These are phyloP conservation scores for Parafenestella ontariensis DNA, from an alignment of 2,329 filamentous ascomycete genomes.

Conservation along the genomic window DNA sequence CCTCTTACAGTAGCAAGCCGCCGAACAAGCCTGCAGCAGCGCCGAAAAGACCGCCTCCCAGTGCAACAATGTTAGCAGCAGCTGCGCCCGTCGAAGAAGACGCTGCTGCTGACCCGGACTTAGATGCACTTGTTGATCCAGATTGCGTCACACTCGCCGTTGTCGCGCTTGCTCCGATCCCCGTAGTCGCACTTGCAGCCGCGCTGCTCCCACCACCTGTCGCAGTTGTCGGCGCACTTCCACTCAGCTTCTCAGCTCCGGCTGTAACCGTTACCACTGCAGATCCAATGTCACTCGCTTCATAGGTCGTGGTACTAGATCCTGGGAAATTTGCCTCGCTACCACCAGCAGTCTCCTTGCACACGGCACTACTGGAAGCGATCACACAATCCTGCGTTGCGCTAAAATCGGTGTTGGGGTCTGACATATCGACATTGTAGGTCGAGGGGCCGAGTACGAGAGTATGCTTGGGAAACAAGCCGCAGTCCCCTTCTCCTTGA, in stretches of 20 bases:
- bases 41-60: conserved; percentile 13
- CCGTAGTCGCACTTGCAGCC: neutral
- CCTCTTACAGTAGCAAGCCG: conserved; percentile 10
- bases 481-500: conserved; percentile 12
- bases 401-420: conserved; percentile 26
- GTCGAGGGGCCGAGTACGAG: conserved; percentile 27
- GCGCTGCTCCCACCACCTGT: neutral
- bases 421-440: conserved; percentile 25
- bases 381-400: conserved; percentile 27
- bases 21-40: conserved; percentile 19
- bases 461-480: conserved; percentile 27
- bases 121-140: conserved; percentile 3
- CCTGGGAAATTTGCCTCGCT: conserved; percentile 34
- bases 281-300: conserved; percentile 4
- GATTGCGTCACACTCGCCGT: conserved; percentile 4
- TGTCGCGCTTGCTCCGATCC: conserved; percentile 7
- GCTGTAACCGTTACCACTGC: conserved; percentile 19
- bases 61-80: conserved; percentile 8
- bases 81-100: conserved; percentile 12
- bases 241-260: conserved; percentile 20
- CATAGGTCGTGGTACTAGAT: conserved; percentile 24
- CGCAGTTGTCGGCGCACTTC: conserved; percentile 6
- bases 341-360: conserved; percentile 31
- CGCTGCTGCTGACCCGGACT: conserved; percentile 6
- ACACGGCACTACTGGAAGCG: conserved; percentile 19